A percentile compares a stretch with the other conserved stretches of the same genome.
Evolutionary conservation across 2,329 filamentous ascomycete species (phyloP).

Genomic region (Graphium sp.): DNA sequence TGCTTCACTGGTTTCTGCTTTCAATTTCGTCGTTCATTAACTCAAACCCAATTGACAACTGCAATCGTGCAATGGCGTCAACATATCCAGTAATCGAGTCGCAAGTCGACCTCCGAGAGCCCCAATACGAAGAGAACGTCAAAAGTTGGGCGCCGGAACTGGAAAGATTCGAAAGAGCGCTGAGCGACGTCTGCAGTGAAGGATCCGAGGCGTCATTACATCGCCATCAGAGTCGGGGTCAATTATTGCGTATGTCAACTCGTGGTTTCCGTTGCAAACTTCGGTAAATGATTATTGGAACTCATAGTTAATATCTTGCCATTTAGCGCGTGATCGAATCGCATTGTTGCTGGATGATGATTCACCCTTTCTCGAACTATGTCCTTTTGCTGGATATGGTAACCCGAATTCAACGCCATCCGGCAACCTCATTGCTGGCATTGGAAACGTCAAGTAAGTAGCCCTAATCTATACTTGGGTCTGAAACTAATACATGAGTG

Average conservation of each 20-base stretch:
- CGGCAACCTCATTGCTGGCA: conserved; percentile 18
- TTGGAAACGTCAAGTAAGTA: conserved; percentile 14
- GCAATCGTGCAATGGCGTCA: too few species aligned
- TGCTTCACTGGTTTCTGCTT: too few species aligned
- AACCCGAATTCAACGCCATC: conserved; percentile 16
- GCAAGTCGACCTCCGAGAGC: too few species aligned
- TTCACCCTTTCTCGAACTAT: conserved; percentile 20
- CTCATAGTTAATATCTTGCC: neutral
- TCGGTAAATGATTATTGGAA: too few species aligned
- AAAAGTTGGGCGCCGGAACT: conserved; percentile 7
- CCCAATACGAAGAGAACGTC: too few species aligned
- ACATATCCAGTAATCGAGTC: too few species aligned
- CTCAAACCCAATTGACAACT: too few species aligned
- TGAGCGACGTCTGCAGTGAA: conserved; percentile 13
- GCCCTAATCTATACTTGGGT: neutral
- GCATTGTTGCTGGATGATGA: conserved; percentile 17
- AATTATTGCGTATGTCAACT: conserved; percentile 7
- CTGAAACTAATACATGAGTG: too few species aligned
- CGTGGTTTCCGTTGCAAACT: too few species aligned
- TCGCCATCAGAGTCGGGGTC: conserved; percentile 9
- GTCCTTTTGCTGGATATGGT: conserved; percentile 16
- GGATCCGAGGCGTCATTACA: conserved; percentile 12
- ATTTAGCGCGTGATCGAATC: conserved; percentile 18
- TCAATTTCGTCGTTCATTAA: too few species aligned
- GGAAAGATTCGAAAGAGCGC: conserved; percentile 11